Base-by-base conservation (phyloP, 108 stramenopile genomes). In the Cylindrotheca closterium region DNA sequence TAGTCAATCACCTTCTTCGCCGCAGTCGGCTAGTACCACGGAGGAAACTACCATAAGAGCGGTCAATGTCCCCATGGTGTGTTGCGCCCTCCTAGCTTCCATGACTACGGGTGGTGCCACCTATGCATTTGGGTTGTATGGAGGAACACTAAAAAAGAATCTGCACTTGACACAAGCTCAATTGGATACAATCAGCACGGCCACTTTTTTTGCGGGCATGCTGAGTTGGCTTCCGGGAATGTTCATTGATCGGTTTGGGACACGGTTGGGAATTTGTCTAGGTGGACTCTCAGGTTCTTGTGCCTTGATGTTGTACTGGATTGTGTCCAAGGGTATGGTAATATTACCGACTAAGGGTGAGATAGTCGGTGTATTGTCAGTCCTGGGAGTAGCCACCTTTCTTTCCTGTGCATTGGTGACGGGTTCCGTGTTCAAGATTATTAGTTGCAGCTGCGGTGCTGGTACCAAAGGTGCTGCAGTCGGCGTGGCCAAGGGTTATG, bases 111-210 rank as follows among this genome's bases (percentile, higher is more conserved):
- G 92, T 22, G 92, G 85, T 12, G 88, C 88, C 3, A 82, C 87
- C 34, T 93, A 93, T 66, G 85, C 92, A 37, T 93, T 93, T 67
- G 89, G 88, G 33, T 74, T 93, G 65, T 93, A 93, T 68, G 81
- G 79, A 21, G 70, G 68, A 47, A 84, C 80, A 18, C 71, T 93
- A 42, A 88, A 93, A 66, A 62, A 75, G 47, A 83, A 71, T 8
- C 58, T 93, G 33, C 75, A 83, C 49, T 69, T 93, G 12, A 66
- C 79, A 0, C 87, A 90, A 74, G 64, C 70, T 17, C 85, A 93
- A 60, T 58, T 93, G 42, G 92, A 88, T 54, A 90, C 92, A 8
- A 77, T 93, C 8, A 72, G 70, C 45, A 71, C 75, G 19, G 85
- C 87, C 30, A 82, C 81, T 21, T 93, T 93, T 64, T 71, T 68